Evolutionary conservation across 495 filamentous ascomycete species (phyloP).

Genomic region (Penicillium bovifimosum): DNA sequence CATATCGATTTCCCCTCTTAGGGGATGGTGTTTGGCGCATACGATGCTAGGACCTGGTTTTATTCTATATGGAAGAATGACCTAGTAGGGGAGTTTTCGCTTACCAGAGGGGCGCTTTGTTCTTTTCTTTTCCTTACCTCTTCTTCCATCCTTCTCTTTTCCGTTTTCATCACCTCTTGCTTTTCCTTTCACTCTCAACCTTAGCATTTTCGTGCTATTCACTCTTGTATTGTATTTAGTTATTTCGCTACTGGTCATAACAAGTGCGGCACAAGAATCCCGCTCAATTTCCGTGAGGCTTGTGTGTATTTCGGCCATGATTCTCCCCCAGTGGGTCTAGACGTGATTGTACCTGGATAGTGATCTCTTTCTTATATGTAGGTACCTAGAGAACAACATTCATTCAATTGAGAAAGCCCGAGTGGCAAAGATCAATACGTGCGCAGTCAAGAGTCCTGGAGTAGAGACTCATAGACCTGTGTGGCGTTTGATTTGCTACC

Average conservation of each 20-base stretch:
- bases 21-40: slow-evolving; percentile 25
- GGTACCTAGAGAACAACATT: too few relatives aligned
- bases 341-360: too few relatives aligned
- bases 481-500: too few relatives aligned
- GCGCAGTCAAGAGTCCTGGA: too few relatives aligned
- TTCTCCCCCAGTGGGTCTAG: not conserved
- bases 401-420: too few relatives aligned
- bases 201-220: not conserved
- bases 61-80: slow-evolving; percentile 21
- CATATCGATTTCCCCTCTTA: not conserved
- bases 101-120: slow-evolving; percentile 14
- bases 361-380: too few relatives aligned
- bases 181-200: not conserved
- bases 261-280: slow-evolving; percentile 2
- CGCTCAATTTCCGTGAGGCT: not conserved
- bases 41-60: slow-evolving; percentile 12
- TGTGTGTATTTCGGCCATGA: not conserved
- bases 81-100: slow-evolving; percentile 24
- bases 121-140: slow-evolving; percentile 4
- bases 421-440: too few relatives aligned
- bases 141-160: not conserved
- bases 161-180: slow-evolving; percentile 19
- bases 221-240: slow-evolving; percentile 26
- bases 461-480: too few relatives aligned
- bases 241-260: slow-evolving; percentile 10